Evolutionary conservation across 257 asterid species (phyloP).

Genomic region (Nicotiana sylvestris): DNA sequence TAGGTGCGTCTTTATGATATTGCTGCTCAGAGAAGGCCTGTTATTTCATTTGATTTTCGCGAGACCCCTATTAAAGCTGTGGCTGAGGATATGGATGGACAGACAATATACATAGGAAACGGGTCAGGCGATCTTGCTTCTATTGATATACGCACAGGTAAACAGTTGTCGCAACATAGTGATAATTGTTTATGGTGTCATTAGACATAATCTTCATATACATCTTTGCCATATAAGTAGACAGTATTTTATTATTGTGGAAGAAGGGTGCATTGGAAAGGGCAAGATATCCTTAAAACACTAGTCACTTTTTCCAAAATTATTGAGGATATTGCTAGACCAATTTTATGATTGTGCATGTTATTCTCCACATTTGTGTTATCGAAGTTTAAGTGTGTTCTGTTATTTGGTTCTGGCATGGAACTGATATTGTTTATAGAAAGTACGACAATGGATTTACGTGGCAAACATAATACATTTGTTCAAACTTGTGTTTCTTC

Average conservation of each 20-base stretch:
- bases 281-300: background rate
- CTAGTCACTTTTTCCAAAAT: background rate
- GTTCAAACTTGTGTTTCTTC: background rate
- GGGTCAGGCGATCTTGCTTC: constrained; percentile 97
- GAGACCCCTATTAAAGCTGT: constrained; percentile 84
- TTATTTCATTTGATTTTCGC: constrained; percentile 71
- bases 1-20: constrained; percentile 92
- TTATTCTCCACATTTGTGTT: background rate
- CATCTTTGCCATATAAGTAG: background rate
- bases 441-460: background rate
- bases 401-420: background rate
- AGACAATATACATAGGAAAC: constrained; percentile 71
- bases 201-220: background rate
- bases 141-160: constrained; percentile 85
- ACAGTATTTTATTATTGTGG: background rate
- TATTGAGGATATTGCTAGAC: background rate
- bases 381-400: background rate
- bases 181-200: background rate
- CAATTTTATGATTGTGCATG: background rate
- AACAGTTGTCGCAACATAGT: background rate
- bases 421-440: background rate
- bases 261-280: background rate
- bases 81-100: constrained; percentile 73
- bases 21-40: constrained; percentile 93
- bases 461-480: background rate